Evolutionary conservation across 805 yeast species (phyloP).

Genomic region (Hanseniaspora lachancei): DNA sequence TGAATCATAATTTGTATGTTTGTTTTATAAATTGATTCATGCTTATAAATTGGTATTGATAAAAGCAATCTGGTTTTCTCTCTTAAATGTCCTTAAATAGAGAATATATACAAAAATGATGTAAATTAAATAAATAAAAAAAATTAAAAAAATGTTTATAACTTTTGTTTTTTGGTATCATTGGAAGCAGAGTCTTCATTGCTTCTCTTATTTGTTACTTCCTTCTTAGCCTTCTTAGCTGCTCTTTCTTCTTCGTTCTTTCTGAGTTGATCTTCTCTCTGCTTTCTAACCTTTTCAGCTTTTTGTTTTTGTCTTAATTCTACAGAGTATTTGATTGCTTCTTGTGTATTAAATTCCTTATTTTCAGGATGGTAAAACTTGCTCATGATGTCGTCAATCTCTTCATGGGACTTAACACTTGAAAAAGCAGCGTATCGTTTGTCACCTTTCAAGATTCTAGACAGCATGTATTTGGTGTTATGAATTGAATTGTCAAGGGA

Average conservation of each 20-base stretch:
- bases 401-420: conserved; percentile 42
- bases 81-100: background rate
- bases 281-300: background rate
- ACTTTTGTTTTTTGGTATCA: conserved; percentile 6
- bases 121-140: background rate
- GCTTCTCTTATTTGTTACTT: background rate
- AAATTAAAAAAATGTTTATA: background rate
- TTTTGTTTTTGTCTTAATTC: conserved; percentile 16
- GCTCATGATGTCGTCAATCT: conserved; percentile 25
- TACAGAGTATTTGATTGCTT: conserved; percentile 17
- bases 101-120: background rate
- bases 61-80: background rate
- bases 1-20: background rate
- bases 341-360: conserved; percentile 15
- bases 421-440: conserved; percentile 45
- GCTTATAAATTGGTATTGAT: conserved; percentile 1
- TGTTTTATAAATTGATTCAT: conserved; percentile 7
- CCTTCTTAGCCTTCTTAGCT: background rate
- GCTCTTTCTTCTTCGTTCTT: conserved; percentile 5
- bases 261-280: conserved; percentile 5
- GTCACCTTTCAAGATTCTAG: conserved; percentile 61
- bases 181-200: background rate
- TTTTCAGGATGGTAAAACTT: conserved; percentile 14
- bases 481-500: conserved; percentile 49
- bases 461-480: conserved; percentile 70